Conservation (phyloP, 1,139 yeast genomes). For the Yamadazyma friedrichii region DNA sequence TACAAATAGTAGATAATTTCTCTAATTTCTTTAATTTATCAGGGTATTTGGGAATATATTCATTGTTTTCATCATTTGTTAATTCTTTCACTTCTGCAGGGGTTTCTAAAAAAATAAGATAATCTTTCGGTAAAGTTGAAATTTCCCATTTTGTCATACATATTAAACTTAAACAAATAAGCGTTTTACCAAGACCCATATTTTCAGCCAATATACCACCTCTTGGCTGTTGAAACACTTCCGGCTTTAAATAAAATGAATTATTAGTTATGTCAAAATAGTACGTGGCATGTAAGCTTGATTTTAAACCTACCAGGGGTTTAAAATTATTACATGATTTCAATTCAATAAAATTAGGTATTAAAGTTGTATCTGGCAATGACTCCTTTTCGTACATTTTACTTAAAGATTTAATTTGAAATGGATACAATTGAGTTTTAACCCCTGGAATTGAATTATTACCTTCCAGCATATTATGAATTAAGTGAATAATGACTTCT, state of each 20-base stretch:
- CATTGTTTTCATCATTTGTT: slow-evolving; percentile 5
- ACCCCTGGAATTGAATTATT: slow-evolving; percentile 43
- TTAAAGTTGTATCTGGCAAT: slow-evolving; percentile 25
- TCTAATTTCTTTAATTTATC: slow-evolving; percentile 4
- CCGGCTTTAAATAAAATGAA: slow-evolving; percentile 33
- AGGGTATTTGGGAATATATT: slow-evolving; percentile 5
- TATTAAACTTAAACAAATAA: slow-evolving; percentile 61
- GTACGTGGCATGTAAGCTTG: slow-evolving; percentile 9
- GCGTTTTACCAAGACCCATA: slow-evolving; percentile 76
- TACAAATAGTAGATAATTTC: slow-evolving; percentile 27
- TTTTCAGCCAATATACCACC: slow-evolving; percentile 76
- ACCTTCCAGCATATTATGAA: slow-evolving; percentile 17
- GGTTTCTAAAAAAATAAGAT: slow-evolving; percentile 18
- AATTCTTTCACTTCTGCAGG: slow-evolving; percentile 11
- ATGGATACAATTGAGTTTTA: slow-evolving; percentile 49
- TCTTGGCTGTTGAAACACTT: slow-evolving; percentile 43
- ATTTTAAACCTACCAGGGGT: no score
- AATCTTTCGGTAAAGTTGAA: slow-evolving; percentile 43
- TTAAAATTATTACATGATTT: slow-evolving; percentile 17
- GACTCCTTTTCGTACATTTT: slow-evolving; percentile 59
- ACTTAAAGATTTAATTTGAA: slow-evolving; percentile 56
- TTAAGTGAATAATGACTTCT: slow-evolving; percentile 17
- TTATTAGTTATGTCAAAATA: slow-evolving; percentile 36
- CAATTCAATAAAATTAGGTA: slow-evolving; percentile 45
- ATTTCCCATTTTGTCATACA: slow-evolving; percentile 54